phyloP scores from a whole-genome alignment of 345 rosid species.

The Clarkia xantiana region DNA sequence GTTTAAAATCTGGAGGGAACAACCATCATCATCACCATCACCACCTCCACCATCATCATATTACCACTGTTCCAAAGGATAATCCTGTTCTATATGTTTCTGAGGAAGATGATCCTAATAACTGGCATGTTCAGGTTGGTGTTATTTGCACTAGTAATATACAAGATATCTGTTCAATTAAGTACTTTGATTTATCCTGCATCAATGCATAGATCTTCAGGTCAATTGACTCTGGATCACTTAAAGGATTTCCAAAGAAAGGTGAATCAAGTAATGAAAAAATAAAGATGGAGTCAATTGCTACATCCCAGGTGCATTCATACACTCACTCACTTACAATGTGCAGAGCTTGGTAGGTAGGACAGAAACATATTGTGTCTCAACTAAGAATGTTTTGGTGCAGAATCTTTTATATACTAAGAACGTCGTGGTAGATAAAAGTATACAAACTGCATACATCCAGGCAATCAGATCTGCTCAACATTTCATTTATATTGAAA shows the following conservation, averaged over 20 bases:
- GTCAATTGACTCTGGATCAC: slow-evolving; percentile 72
- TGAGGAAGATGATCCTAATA: slow-evolving; percentile 42
- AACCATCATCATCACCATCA: too few species aligned
- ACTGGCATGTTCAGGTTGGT: slow-evolving; percentile 82
- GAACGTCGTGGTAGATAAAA: slow-evolving; percentile 63
- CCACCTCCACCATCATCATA: slow-evolving; percentile 11
- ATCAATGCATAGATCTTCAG: slow-evolving; percentile 88
- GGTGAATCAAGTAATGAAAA: not conserved
- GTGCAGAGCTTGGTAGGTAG: too few species aligned
- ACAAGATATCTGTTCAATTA: too few species aligned
- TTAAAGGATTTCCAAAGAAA: slow-evolving; percentile 67
- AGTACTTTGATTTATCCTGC: slow-evolving; percentile 13
- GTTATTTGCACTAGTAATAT: too few species aligned
- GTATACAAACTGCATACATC: slow-evolving; percentile 89
- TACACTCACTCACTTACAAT: slow-evolving; percentile 1
- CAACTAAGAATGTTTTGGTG: slow-evolving; percentile 8
- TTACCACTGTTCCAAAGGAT: slow-evolving; percentile 47
- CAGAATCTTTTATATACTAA: slow-evolving; percentile 69
- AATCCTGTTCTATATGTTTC: slow-evolving; percentile 37
- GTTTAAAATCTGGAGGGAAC: too few species aligned
- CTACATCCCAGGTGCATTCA: slow-evolving; percentile 34
- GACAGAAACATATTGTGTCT: too few species aligned
- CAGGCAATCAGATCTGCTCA: slow-evolving; percentile 97
- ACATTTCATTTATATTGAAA: slow-evolving; percentile 89
- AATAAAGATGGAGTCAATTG: slow-evolving; percentile 6